Conservation (phyloP, 805 yeast species). For the Candida fluviatilis region DNA sequence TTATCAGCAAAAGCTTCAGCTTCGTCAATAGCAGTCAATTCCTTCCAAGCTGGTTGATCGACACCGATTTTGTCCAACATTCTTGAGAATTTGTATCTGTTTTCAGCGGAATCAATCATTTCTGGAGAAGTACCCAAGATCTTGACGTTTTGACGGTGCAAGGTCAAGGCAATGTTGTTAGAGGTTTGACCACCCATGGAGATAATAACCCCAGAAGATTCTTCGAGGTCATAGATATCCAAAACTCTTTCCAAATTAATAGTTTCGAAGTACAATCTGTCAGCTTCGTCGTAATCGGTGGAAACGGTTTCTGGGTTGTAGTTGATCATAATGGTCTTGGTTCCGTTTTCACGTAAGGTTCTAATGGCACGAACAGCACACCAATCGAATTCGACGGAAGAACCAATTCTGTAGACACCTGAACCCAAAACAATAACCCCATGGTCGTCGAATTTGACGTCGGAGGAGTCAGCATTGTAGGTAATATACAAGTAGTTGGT, state of each 20-base stretch:
- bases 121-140: constrained; percentile 96
- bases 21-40: constrained; percentile 85
- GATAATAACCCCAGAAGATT: constrained; percentile 85
- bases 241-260: constrained; percentile 90
- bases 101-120: constrained; percentile 97
- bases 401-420: constrained; percentile 98
- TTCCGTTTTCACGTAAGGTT: constrained; percentile 80
- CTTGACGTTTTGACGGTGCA: constrained; percentile 92
- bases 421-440: constrained; percentile 96
- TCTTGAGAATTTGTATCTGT: constrained; percentile 95
- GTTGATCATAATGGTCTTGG: constrained; percentile 93
- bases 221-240: constrained; percentile 91
- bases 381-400: constrained; percentile 99
- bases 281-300: constrained; percentile 98
- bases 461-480: constrained; percentile 86
- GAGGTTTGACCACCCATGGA: constrained; percentile 99
- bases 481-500: constrained; percentile 95
- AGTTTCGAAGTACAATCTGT: constrained; percentile 92
- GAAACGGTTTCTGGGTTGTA: constrained; percentile 98
- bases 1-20: constrained; percentile 89
- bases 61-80: constrained; percentile 95
- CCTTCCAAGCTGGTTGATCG: constrained; percentile 99
- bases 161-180: constrained; percentile 88
- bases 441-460: constrained; percentile 82
- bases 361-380: constrained; percentile 98